These are phyloP conservation scores for Globisporangium camurandrum DNA, from an alignment of 352 stramenopile genomes.

Conservation along the genomic window DNA sequence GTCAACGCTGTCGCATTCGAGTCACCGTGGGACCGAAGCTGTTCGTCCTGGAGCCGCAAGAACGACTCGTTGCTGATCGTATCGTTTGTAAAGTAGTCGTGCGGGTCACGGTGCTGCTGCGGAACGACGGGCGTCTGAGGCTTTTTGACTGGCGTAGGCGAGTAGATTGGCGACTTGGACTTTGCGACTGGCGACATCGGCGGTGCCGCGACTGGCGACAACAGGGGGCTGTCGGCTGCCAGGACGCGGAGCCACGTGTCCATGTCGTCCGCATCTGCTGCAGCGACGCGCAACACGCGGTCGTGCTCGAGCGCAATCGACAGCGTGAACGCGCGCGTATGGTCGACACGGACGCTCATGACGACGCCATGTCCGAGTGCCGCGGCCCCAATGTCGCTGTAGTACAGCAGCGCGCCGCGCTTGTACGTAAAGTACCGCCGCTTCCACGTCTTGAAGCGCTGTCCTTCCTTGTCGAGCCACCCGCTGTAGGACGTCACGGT, in stretches of 20 bases:
- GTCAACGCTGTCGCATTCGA: slow-evolving; percentile 14
- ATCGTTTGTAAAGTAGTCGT: slow-evolving; percentile 61
- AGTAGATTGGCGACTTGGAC: neutral
- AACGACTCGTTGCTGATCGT: slow-evolving; percentile 73
- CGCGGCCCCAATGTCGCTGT: slow-evolving; percentile 47
- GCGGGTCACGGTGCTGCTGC: slow-evolving; percentile 24
- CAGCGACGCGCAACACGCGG: slow-evolving; percentile 27
- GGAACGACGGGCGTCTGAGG: slow-evolving; percentile 6
- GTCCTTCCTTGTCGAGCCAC: slow-evolving; percentile 73
- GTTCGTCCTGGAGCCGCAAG: slow-evolving; percentile 29
- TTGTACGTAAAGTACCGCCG: slow-evolving; percentile 65
- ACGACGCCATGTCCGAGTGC: slow-evolving; percentile 56
- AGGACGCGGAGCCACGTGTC: slow-evolving; percentile 41
- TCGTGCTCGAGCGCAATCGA: slow-evolving; percentile 28
- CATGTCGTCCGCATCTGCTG: slow-evolving; percentile 26
- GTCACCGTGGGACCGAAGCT: slow-evolving; percentile 12
- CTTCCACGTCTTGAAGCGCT: slow-evolving; percentile 76
- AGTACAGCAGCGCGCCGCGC: slow-evolving; percentile 67
- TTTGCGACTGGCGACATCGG: neutral
- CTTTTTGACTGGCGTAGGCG: slow-evolving; percentile 11
- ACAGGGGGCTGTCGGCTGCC: neutral
- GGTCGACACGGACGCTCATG: slow-evolving; percentile 29
- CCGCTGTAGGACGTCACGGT: slow-evolving; percentile 29
- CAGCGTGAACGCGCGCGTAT: slow-evolving; percentile 42
- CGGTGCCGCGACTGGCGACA: neutral